These are phyloP conservation scores for Biscogniauxia mediterranea DNA, from an alignment of 2,329 filamentous ascomycete genomes.

Conservation along the genomic window DNA sequence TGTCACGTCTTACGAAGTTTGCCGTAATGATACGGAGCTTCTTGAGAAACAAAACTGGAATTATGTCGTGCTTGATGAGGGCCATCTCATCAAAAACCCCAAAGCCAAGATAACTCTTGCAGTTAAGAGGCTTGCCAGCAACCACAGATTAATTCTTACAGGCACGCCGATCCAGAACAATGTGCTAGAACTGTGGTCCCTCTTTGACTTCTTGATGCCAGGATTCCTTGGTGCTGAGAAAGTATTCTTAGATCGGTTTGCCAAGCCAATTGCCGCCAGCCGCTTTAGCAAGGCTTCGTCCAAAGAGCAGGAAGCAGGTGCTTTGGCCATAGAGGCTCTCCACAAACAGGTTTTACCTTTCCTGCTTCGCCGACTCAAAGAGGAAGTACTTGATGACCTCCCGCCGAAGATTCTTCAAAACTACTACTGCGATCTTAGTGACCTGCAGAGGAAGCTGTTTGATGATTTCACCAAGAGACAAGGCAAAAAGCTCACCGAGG, in stretches of 20 bases:
- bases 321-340: slow-evolving; percentile 93
- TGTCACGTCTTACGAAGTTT: slow-evolving; percentile 97
- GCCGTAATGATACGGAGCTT: slow-evolving; percentile 88
- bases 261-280: slow-evolving; percentile 91
- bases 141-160: slow-evolving; percentile 93
- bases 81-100: slow-evolving; percentile 97
- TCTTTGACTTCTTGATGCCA: slow-evolving; percentile 99
- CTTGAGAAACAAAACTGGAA: slow-evolving; percentile 88
- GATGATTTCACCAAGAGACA: slow-evolving; percentile 96
- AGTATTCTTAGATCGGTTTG: slow-evolving; percentile 93
- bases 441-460: slow-evolving; percentile 91
- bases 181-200: slow-evolving; percentile 88
- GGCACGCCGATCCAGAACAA: slow-evolving; percentile 99
- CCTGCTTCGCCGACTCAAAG: slow-evolving; percentile 91
- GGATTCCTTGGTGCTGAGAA: slow-evolving; percentile 93
- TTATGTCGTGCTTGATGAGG: slow-evolving; percentile 95
- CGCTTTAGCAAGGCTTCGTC: slow-evolving; percentile 96
- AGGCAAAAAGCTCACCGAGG: slow-evolving; percentile 79
- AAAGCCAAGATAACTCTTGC: slow-evolving; percentile 94
- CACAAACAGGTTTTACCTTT: slow-evolving; percentile 98
- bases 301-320: slow-evolving; percentile 96
- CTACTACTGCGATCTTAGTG: slow-evolving; percentile 97
- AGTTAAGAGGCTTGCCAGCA: slow-evolving; percentile 85
- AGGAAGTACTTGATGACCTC: slow-evolving; percentile 93
- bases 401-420: slow-evolving; percentile 99